Evolutionary conservation across 23 red algal species (phyloP).

Genomic region (Agarophyton chilense): DNA sequence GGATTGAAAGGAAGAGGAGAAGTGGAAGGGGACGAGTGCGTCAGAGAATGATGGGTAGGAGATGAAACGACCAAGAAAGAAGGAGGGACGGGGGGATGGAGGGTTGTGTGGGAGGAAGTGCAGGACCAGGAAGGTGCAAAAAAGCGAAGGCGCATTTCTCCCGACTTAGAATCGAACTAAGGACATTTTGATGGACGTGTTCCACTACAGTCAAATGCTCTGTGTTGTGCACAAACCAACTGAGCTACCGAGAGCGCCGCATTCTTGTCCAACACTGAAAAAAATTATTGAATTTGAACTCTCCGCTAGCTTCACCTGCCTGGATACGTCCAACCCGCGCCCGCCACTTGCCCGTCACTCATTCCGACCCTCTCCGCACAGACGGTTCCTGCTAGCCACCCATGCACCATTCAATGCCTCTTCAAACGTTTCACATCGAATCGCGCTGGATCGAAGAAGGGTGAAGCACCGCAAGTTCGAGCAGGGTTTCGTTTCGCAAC

Average conservation of each 20-base stretch:
- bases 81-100: too few species aligned
- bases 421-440: too few species aligned
- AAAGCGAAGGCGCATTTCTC: not conserved
- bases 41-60: not conserved
- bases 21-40: not conserved
- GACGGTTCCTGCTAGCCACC: too few species aligned
- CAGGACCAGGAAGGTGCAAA: not conserved
- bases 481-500: too few species aligned
- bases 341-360: too few species aligned
- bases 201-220: slow-evolving; percentile 76
- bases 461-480: too few species aligned
- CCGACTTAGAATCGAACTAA: slow-evolving; percentile 49
- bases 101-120: not conserved
- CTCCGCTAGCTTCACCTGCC: too few species aligned
- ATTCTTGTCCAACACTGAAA: not conserved
- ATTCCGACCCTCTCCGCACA: too few species aligned
- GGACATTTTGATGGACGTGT: slow-evolving; percentile 30
- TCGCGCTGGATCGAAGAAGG: too few species aligned
- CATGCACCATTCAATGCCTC: too few species aligned
- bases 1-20: not conserved
- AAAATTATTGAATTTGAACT: too few species aligned
- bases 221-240: slow-evolving; percentile 63
- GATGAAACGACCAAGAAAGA: not conserved
- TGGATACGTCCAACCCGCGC: too few species aligned
- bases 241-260: slow-evolving; percentile 64